Base-by-base conservation (phyloP, 345 rosid species). In the Eucalyptus curtisii region DNA sequence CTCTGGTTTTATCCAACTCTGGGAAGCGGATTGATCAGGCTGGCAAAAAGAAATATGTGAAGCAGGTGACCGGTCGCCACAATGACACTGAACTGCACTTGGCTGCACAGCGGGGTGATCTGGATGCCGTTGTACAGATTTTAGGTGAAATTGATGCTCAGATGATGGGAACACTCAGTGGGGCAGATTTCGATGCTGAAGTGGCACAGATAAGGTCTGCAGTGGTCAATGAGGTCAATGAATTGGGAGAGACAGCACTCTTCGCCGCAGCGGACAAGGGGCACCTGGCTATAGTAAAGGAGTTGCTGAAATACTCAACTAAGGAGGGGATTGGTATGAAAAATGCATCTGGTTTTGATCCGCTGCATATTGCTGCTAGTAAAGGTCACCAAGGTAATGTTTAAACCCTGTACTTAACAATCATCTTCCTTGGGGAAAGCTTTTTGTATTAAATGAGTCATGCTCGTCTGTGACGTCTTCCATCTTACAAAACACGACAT, bases 21-120 rank as follows among this genome's bases (percentile, higher is more conserved):
- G 95, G 97, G 3, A 95, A 96, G 93, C 91, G 99, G 52, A 91
- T 95, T 45, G 99, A 98, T 90, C 94, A 90, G 81, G 88, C 91
- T 49, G 94, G 94, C 30, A 95, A 91, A 89, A 98, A 95, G 93
- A 96, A 96, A 94, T 98, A 97, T 37, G 97, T 97, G 88, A 96
- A 96, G 94, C 99, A 97, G 89, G 99, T 97, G 88, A 98, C 99
- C 1, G 99, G 99, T 40, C 98, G 97, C 85, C 97, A 94, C 91
- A 95, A 98, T 90, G 99, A 98, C 92, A 98, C 99, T 27, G 99
- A 97, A 95, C 94, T 98, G 85, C 99, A 98, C 91, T 89, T 97
- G 90, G 99, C 99, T 6, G 99, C 99, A 11, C 96, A 95, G 86
- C 94, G 97, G 9, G 99, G 97, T 52, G 99, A 97, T 90, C 88